These are phyloP conservation scores for Colletotrichum coccodes DNA, from an alignment of 2,329 filamentous ascomycete species.

Conservation along the genomic window DNA sequence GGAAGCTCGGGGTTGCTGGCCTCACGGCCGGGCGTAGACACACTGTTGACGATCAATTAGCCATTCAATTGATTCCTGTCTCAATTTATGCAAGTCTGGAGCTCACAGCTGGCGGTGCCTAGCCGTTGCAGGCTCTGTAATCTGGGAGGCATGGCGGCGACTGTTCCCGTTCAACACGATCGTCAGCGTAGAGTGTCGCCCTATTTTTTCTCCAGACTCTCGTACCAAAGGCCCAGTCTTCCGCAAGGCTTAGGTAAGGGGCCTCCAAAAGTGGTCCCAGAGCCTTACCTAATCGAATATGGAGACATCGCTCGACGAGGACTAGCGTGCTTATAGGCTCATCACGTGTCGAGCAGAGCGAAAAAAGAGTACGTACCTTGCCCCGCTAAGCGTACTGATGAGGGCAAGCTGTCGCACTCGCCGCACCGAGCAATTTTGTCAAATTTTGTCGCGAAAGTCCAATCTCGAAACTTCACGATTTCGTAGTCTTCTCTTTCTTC, in stretches of 20 bases:
- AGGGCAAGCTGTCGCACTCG: slow-evolving; percentile 5
- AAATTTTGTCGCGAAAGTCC: slow-evolving; percentile 15
- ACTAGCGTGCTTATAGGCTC: fast-evolving
- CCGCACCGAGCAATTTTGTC: slow-evolving; percentile 2
- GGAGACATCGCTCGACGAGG: too few species aligned
- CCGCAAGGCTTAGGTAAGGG: slow-evolving; percentile 9
- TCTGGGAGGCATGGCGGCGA: slow-evolving; percentile 72
- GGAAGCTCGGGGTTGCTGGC: slow-evolving; percentile 57
- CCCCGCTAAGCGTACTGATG: slow-evolving; percentile 4
- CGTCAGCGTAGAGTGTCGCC: slow-evolving; percentile 25
- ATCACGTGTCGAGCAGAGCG: not conserved
- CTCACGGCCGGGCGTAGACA: slow-evolving; percentile 66
- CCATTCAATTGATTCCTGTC: slow-evolving; percentile 27
- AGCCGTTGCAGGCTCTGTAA: slow-evolving; percentile 70
- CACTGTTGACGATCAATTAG: slow-evolving; percentile 53
- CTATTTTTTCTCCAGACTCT: slow-evolving; percentile 27
- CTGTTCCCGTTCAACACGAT: slow-evolving; percentile 34
- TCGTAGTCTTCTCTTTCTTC: slow-evolving; percentile 19
- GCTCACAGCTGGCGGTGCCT: slow-evolving; percentile 69
- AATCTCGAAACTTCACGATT: slow-evolving; percentile 20
- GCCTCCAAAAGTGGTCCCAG: not conserved
- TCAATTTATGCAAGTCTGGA: not conserved
- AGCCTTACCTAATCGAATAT: not conserved
- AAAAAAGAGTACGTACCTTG: not conserved
- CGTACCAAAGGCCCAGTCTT: not conserved